Conservation (phyloP, 1,284 basidiomycete species). For the Pascua guehoae region DNA sequence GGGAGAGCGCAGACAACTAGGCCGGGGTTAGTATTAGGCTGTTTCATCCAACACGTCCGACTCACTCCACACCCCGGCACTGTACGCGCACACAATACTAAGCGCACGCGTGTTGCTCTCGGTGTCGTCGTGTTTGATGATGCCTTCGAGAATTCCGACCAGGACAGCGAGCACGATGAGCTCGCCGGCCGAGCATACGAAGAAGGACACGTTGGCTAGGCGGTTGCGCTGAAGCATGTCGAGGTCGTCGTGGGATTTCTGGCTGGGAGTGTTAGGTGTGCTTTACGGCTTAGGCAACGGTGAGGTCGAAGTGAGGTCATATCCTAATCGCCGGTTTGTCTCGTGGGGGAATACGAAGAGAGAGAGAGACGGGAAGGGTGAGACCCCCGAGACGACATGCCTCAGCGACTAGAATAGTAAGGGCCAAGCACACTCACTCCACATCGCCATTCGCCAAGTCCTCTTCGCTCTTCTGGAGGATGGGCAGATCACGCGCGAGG, state of each 20-base stretch:
- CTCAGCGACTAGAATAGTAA: not conserved
- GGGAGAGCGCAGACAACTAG: conserved; percentile 18
- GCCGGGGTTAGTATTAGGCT: conserved; percentile 51
- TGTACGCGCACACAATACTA: conserved; percentile 65
- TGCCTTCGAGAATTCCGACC: conserved; percentile 56
- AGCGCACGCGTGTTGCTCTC: conserved; percentile 83
- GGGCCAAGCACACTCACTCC: conserved; percentile 8
- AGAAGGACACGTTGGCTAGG: conserved; percentile 56
- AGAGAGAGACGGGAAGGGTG: conserved; percentile 35
- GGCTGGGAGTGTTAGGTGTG: conserved; percentile 41
- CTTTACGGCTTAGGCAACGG: too few relatives aligned
- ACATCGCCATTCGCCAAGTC: conserved; percentile 16
- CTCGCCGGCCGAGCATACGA: conserved; percentile 58
- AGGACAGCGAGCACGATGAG: conserved; percentile 21
- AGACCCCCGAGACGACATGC: too few relatives aligned
- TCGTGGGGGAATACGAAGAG: too few relatives aligned
- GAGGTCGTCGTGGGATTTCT: conserved; percentile 56
- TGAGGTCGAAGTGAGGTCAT: conserved; percentile 47
- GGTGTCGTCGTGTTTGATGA: conserved; percentile 62
- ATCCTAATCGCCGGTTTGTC: not conserved
- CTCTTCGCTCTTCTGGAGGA: conserved; percentile 22
- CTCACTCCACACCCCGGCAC: conserved; percentile 70
- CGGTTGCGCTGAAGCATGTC: conserved; percentile 23
- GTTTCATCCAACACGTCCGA: conserved; percentile 10
- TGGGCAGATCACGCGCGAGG: conserved; percentile 22